Base-by-base conservation (phyloP, 2,329 filamentous ascomycete genomes). In the Penicillium janthinellum region DNA sequence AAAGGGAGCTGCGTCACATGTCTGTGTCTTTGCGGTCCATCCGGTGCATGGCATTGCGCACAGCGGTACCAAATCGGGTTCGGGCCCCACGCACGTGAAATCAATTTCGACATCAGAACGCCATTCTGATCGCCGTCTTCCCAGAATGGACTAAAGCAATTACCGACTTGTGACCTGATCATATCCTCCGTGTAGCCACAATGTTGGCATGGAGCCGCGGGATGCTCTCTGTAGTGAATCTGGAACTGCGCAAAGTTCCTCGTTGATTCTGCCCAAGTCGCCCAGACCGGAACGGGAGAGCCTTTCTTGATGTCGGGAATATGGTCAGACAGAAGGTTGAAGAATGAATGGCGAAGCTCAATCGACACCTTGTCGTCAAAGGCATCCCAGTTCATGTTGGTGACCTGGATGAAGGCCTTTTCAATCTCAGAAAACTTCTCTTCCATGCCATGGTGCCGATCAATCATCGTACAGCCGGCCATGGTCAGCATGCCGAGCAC, bases 401-500 rank as follows among this genome's bases (percentile, higher is more conserved):
- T 68, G 2, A 64, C 61, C 45, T 72, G 67, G 22, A 74, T 67
- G 35, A 69, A 77, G 4, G 67, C 61, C 31, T 59, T 64, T 54
- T 73, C 67, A 10, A 64, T 31, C 1, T 56, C 35, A 12, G 54
- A 65, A 8, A 72, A 64, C 6, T 51, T 35, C 0, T 50, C 41
- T 7, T 57, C 44, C 67, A 68, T 68, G 3, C 56, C 55, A 7
- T 51, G 20, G 17, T 57, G 47, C 17, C 68, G 68, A 50, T 78
- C 76, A 5, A 69, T 61, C 7, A 64, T 64, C 1, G 76, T 77
- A 11, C 70, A 74, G 11, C 76, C 76, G 5, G 70, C 73, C 44
- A 76, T 69, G 6, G 75, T 67, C n/a, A 79, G 58, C 54, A 64
- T 74, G 1, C 72, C 76, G 2, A 69, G 64, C n/a, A 76, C 70